phyloP scores from a whole-genome alignment of 805 yeast genomes.

The Ogataea sp. region DNA sequence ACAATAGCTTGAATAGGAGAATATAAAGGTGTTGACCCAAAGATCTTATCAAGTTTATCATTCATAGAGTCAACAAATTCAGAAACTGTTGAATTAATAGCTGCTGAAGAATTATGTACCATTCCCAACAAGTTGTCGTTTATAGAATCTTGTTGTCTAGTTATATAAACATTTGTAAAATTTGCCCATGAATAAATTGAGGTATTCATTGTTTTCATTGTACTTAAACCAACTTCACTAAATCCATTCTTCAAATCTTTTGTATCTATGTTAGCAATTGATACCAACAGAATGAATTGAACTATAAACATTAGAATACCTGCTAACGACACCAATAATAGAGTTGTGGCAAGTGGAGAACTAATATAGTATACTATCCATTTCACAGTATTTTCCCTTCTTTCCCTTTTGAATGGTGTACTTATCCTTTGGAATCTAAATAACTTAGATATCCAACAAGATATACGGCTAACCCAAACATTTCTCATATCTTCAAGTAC shows the following conservation, averaged over 20 bases:
- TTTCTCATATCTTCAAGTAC: conserved; percentile 10
- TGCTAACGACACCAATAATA: conserved; percentile 45
- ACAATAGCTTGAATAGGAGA: conserved; percentile 59
- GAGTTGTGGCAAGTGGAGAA: conserved; percentile 40
- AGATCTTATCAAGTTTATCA: conserved; percentile 45
- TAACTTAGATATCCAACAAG: background rate
- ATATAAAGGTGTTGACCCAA: conserved; percentile 62
- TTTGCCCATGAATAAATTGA: conserved; percentile 42
- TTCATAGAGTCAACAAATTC: conserved; percentile 54
- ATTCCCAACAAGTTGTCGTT: conserved; percentile 64
- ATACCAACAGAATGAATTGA: conserved; percentile 42
- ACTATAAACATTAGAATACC: conserved; percentile 48
- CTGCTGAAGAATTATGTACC: conserved; percentile 46
- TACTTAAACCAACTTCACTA: conserved; percentile 6
- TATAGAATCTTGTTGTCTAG: conserved; percentile 37
- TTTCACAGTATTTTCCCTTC: conserved; percentile 11
- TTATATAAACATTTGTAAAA: conserved; percentile 48
- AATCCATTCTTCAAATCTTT: conserved; percentile 5
- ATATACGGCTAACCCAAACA: conserved; percentile 3
- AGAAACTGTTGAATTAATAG: conserved; percentile 54
- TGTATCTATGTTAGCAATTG: conserved; percentile 6
- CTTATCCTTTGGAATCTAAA: too few species aligned
- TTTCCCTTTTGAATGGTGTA: too few species aligned
- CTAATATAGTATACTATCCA: conserved; percentile 47
- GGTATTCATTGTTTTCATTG: conserved; percentile 16